These are phyloP conservation scores for Pulveroboletus sp. DNA, from an alignment of 768 basidiomycete species.

Conservation along the genomic window DNA sequence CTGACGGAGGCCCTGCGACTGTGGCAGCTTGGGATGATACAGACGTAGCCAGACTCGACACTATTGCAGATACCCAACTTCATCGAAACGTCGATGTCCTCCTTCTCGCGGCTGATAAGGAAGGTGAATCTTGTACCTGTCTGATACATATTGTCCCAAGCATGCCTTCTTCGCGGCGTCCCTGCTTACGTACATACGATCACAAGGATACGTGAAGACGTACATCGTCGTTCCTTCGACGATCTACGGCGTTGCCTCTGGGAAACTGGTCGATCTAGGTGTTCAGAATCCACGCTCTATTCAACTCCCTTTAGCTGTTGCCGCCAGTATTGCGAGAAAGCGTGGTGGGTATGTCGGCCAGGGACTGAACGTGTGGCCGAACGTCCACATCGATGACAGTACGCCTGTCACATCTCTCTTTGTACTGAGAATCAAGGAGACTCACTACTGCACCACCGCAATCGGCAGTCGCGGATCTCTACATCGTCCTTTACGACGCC, in stretches of 20 bases:
- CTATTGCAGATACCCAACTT: conserved; percentile 39
- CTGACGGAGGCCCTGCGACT: conserved; percentile 35
- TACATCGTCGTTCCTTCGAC: conserved; percentile 51
- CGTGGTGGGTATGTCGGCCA: conserved; percentile 55
- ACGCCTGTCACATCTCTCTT: background rate
- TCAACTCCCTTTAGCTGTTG: conserved; percentile 50
- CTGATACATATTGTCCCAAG: too few relatives aligned
- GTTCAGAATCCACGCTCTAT: conserved; percentile 47
- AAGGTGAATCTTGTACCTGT: conserved; percentile 31
- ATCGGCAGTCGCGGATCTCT: conserved; percentile 35
- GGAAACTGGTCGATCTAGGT: conserved; percentile 42
- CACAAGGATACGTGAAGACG: conserved; percentile 17
- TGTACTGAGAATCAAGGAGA: background rate
- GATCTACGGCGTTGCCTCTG: conserved; percentile 54
- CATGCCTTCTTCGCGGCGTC: background rate
- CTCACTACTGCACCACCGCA: background rate
- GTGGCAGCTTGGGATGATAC: conserved; percentile 46
- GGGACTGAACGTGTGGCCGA: conserved; percentile 60
- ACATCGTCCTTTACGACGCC: conserved; percentile 40
- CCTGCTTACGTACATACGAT: background rate
- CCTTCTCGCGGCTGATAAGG: conserved; percentile 43
- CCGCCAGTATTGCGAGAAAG: conserved; percentile 42
- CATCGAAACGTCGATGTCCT: conserved; percentile 49
- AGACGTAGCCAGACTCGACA: conserved; percentile 42
- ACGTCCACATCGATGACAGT: conserved; percentile 50